These are phyloP conservation scores for Stentor roeselii DNA, from an alignment of 73 alveolate genomes.

Conservation along the genomic window DNA sequence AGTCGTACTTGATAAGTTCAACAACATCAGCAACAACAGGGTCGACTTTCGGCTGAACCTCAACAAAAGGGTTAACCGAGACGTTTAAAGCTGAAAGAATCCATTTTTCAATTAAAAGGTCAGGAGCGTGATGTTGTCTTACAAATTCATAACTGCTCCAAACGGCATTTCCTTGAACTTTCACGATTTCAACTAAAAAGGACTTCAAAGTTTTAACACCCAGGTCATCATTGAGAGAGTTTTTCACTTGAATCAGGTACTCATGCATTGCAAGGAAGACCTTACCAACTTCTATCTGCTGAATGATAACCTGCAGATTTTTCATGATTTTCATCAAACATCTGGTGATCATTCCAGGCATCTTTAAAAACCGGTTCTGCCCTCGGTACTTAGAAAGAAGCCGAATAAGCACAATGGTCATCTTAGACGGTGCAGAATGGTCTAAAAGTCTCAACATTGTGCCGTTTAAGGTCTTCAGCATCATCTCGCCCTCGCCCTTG, in stretches of 20 bases:
- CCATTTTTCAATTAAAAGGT: slow-evolving; percentile 50
- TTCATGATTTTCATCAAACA: slow-evolving; percentile 49
- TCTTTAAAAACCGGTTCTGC: slow-evolving; percentile 41
- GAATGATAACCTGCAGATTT: slow-evolving; percentile 43
- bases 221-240: slow-evolving; percentile 45
- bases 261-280: slow-evolving; percentile 52
- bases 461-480: slow-evolving; percentile 48
- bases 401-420: slow-evolving; percentile 38
- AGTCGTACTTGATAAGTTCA: no score
- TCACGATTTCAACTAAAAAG: slow-evolving; percentile 56
- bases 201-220: slow-evolving; percentile 60
- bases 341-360: slow-evolving; percentile 53
- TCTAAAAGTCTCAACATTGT: slow-evolving; percentile 59
- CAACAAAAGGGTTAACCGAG: neutral
- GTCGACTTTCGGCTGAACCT: no score
- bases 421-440: slow-evolving; percentile 44
- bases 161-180: slow-evolving; percentile 41
- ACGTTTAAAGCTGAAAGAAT: no score
- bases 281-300: slow-evolving; percentile 40
- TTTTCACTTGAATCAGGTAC: slow-evolving; percentile 44
- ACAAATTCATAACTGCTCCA: slow-evolving; percentile 51
- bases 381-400: slow-evolving; percentile 53
- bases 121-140: slow-evolving; percentile 41
- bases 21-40: no score
- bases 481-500: slow-evolving; percentile 55